Base-by-base conservation (phyloP, 306 rosid species). In the Glycyrrhiza uralensis region DNA sequence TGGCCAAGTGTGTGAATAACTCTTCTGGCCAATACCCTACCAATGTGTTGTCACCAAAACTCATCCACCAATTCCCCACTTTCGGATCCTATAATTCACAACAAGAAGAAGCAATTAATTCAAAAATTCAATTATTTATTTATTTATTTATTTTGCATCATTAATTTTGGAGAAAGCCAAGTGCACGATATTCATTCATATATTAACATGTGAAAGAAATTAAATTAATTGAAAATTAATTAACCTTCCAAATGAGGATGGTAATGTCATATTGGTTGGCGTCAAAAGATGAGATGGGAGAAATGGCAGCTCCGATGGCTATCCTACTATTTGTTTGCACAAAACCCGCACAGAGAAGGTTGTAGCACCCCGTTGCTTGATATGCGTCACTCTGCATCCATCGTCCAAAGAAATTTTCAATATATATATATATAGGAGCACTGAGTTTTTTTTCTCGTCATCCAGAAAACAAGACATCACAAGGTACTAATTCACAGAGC, bases 21-120 rank as follows among this genome's bases (percentile, higher is more conserved):
- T 89, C 97, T 0, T 86, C 90, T 0, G 99, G 97, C 99, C 99
- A 94, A 41, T 94, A 94, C 44, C 99, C 99, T 6, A 94, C 90
- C 17, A 94, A 62, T 17, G 88, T 76, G 65, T 61, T 80, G 30
- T 86, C 96, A 0, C 97, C 95, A 57, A 85, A 91, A 56, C 97
- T 89, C 99, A 94, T 83, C 99, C 99, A 94, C 99, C 99, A 94
- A 23, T 91, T 89, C 5, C 97, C 99, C 2, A 91, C 42, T 78
- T 82, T 88, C 0, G 99, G 99, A 71, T 94, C 99, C 96, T 92
- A 50, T n/a, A n/a, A n/a, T n/a, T n/a, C n/a, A n/a, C n/a, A n/a
- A n/a, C n/a, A n/a, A n/a, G n/a, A n/a, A n/a, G n/a, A n/a, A n/a
- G n/a, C n/a, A n/a, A n/a, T n/a, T n/a, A n/a, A n/a, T n/a, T n/a